Base-by-base conservation (phyloP, 106 monocot genomes). In the Phalaenopsis aphrodite region DNA sequence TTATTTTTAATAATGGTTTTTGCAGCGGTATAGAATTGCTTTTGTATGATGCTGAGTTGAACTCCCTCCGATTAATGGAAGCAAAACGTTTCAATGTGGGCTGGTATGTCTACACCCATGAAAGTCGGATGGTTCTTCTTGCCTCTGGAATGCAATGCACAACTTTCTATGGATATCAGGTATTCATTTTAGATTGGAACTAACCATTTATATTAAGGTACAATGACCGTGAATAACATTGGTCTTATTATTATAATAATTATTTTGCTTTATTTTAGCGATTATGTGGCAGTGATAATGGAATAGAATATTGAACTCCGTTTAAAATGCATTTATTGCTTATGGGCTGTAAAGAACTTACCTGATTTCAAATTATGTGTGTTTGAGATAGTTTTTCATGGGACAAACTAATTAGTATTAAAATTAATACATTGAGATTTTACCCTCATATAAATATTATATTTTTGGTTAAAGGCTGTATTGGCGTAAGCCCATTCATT, bases 21-120 rank as follows among this genome's bases (percentile, higher is more conserved):
- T 89, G 18, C 85, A 99, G 98, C 87, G 98, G 98, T 46, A 49
- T 99, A 78, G 98, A 99, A 45, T 74, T 92, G 79, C 83, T 99
- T 73, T 82, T 82, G 12, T 93, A 86, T 86, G 98, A 99, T 79
- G 78, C 87, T 83, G 91, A 88, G 43, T 73, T 79, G 48, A 91
- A 94, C 30, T 80, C 61, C 45, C 88, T 94, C 5, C 90, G 81
- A 0, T 82, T 99, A 75, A 82, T 94, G 56, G 98, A 99, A 83
- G 43, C 88, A 47, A 99, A 99, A 82, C 81, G 89, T 78, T 82
- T 92, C 79, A 94, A 80, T 78, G 89, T 94, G 55, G 91, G 87
- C 88, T 99, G 98, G 98, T 99, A 94, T 87, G 85, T 88, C 78
- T 94, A 99, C 85, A 92, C 98, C 55, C 98, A 99, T 91, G 98